Evolutionary conservation across 164 flowering plant genomes (phyloP).

Genomic region (Vitis riparia): DNA sequence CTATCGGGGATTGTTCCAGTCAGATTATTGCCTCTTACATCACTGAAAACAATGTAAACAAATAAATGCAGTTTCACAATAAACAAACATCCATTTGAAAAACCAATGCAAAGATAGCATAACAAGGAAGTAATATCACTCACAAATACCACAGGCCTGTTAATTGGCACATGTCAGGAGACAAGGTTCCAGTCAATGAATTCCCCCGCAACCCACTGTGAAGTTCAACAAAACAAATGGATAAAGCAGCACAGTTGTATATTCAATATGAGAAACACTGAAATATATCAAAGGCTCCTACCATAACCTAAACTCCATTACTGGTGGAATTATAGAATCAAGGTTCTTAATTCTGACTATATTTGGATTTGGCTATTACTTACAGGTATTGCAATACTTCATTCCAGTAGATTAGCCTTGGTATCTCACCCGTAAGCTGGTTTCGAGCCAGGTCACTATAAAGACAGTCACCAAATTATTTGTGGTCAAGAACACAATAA

Average conservation of each 20-base stretch:
- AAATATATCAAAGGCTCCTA: neutral
- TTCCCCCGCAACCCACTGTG: slow-evolving; percentile 82
- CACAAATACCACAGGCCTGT: slow-evolving; percentile 97
- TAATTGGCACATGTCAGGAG: slow-evolving; percentile 92
- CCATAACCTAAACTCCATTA: too few relatives aligned
- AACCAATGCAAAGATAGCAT: neutral
- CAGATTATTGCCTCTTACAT: slow-evolving; percentile 84
- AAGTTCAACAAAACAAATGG: neutral
- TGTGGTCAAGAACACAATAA: neutral
- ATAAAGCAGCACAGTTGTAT: neutral
- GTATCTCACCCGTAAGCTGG: slow-evolving; percentile 82
- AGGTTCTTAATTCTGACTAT: too few relatives aligned
- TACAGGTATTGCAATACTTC: slow-evolving; percentile 92
- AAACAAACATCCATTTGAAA: neutral
- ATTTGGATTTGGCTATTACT: slow-evolving; percentile 18
- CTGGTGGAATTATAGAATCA: too few relatives aligned
- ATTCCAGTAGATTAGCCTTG: slow-evolving; percentile 89
- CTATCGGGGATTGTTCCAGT: slow-evolving; percentile 80
- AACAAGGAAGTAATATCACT: slow-evolving; percentile 22
- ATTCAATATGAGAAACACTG: neutral
- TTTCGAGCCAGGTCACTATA: slow-evolving; percentile 87
- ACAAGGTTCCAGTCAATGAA: slow-evolving; percentile 67
- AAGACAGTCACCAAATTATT: too few relatives aligned
- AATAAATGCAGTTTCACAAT: neutral
- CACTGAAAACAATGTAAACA: slow-evolving; percentile 41